These are phyloP conservation scores for Fusarium subglutinans DNA, from an alignment of 2,329 filamentous ascomycete species.

Conservation along the genomic window DNA sequence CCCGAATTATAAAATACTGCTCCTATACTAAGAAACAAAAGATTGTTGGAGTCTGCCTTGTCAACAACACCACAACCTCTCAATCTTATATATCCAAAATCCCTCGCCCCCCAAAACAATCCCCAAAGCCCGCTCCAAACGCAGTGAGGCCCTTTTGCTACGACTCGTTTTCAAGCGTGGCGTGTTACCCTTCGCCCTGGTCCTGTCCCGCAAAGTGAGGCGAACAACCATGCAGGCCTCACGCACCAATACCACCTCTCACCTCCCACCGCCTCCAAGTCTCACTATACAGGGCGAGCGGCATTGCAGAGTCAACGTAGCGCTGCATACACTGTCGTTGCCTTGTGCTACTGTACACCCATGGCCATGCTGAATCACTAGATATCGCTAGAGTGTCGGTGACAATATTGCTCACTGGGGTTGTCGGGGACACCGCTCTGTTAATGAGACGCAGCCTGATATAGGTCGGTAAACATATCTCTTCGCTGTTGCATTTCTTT, in stretches of 20 bases:
- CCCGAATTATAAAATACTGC: background rate
- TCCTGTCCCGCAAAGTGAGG: slow-evolving; percentile 25
- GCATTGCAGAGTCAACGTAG: slow-evolving; percentile 16
- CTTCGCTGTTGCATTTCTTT: slow-evolving; percentile 23
- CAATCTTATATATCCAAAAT: slow-evolving; percentile 21
- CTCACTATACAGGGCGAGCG: slow-evolving; percentile 7
- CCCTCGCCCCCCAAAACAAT: background rate
- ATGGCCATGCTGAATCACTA: background rate
- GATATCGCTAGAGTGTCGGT: background rate
- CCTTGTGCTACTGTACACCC: background rate
- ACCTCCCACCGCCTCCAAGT: slow-evolving; percentile 14
- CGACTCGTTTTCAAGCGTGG: slow-evolving; percentile 23
- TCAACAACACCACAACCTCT: background rate
- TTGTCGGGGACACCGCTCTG: background rate
- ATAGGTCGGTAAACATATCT: background rate
- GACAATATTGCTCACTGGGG: background rate
- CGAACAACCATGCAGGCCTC: slow-evolving; percentile 30
- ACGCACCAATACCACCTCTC: slow-evolving; percentile 17
- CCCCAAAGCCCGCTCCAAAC: background rate
- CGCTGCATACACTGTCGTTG: slow-evolving; percentile 9
- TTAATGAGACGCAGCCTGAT: background rate
- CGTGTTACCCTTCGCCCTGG: slow-evolving; percentile 18
- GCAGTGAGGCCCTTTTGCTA: slow-evolving; percentile 18
- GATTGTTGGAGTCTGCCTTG: background rate
- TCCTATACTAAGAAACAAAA: background rate